Percentiles rank a stretch among this genome's conserved stretches.
These are phyloP conservation scores for Sugiyamaella xylanicola DNA, from an alignment of 1,139 yeast genomes.

Conservation along the genomic window DNA sequence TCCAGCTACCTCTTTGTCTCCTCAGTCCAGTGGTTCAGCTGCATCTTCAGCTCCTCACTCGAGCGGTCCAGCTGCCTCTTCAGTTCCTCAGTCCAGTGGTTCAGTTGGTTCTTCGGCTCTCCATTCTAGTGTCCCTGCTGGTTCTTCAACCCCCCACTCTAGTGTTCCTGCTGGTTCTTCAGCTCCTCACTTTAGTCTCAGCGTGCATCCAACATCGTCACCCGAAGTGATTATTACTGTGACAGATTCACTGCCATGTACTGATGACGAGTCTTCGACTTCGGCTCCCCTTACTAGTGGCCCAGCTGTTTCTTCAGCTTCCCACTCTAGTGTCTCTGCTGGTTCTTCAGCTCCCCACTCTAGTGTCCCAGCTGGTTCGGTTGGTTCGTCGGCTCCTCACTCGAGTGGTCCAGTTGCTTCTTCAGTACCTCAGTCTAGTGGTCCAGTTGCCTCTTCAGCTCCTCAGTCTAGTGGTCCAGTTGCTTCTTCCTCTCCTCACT, in stretches of 20 bases:
- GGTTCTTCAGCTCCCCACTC: background rate
- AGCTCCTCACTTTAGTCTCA: too few species aligned
- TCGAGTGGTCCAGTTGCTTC: background rate
- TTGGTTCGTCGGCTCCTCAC: background rate
- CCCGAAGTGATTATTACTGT: background rate
- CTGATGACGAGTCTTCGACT: background rate
- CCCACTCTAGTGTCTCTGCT: background rate
- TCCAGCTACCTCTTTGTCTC: too few species aligned
- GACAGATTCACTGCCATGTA: background rate
- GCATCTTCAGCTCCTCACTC: too few species aligned
- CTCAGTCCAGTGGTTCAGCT: too few species aligned
- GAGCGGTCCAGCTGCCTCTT: too few species aligned
- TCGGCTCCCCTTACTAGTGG: background rate
- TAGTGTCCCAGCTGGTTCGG: background rate
- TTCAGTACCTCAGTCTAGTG: background rate
- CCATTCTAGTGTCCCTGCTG: too few species aligned
- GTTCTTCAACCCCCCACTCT: too few species aligned
- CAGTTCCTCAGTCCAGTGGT: too few species aligned
- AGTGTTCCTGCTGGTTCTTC: too few species aligned
- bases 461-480: constrained; percentile 1
- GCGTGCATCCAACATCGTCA: background rate
- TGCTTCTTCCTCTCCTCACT: background rate
- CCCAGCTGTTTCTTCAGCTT: background rate
- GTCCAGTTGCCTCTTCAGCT: background rate
- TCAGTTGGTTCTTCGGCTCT: too few species aligned